Evolutionary conservation across 2,329 filamentous ascomycete species (phyloP).

Genomic region (Phyllosticta capitalensis): DNA sequence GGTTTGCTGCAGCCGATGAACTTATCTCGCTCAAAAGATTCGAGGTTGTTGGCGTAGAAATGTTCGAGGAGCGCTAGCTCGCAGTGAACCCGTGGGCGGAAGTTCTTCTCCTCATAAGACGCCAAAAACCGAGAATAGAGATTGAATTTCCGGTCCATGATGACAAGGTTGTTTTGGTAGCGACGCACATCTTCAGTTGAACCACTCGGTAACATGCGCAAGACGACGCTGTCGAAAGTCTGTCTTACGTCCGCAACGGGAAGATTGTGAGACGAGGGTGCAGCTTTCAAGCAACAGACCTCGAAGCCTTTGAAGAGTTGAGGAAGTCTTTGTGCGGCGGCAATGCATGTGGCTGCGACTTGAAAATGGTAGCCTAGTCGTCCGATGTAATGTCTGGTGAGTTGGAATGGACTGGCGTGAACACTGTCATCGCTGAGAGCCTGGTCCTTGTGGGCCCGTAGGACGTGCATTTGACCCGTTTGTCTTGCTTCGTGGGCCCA

Average conservation of each 20-base stretch:
- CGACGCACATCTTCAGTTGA: too few species aligned
- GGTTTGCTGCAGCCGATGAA: slow-evolving; percentile 12
- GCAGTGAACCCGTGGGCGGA: neutral
- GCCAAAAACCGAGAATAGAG: too few species aligned
- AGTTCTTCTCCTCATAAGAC: neutral
- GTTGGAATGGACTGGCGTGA: neutral
- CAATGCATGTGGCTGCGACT: neutral
- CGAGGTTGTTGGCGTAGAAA: neutral
- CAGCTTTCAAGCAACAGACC: neutral
- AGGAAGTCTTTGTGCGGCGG: neutral
- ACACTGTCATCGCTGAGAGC: neutral
- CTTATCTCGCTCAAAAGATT: neutral
- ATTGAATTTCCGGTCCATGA: too few species aligned
- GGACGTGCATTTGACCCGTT: too few species aligned
- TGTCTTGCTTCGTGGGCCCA: neutral
- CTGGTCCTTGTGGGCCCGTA: neutral
- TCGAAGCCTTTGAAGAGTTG: neutral
- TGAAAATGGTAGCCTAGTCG: neutral
- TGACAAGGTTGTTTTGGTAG: too few species aligned
- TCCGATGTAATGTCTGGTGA: neutral
- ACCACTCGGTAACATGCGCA: too few species aligned
- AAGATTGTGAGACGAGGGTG: neutral
- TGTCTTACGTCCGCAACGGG: neutral
- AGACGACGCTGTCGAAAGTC: too few species aligned
- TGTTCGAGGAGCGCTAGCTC: neutral